Percentiles rank a stretch among this genome's conserved stretches.
Evolutionary conservation across 2,329 filamentous ascomycete genomes (phyloP).

Genomic region (Zalaria obscura): DNA sequence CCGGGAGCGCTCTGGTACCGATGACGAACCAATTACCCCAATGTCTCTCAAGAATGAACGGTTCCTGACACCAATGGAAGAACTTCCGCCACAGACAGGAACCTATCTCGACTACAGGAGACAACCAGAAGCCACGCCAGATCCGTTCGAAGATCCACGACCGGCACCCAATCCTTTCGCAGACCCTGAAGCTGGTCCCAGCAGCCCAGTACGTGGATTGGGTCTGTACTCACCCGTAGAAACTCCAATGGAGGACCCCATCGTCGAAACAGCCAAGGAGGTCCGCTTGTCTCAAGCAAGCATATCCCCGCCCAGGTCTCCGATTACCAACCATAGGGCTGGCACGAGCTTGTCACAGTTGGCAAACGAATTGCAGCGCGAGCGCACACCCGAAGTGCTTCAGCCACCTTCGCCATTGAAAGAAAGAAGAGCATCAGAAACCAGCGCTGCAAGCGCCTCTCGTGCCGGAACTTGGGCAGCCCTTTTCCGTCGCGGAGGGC

Average conservation of each 20-base stretch:
- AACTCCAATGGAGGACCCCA: slow-evolving; percentile 29
- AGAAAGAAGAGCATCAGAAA: slow-evolving; percentile 14
- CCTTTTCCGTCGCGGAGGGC: slow-evolving; percentile 54
- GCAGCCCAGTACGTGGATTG: slow-evolving; percentile 5
- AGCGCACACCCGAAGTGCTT: slow-evolving; percentile 7
- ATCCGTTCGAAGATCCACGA: slow-evolving; percentile 14
- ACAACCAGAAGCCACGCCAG: slow-evolving; percentile 7
- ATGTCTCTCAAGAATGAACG: slow-evolving; percentile 2
- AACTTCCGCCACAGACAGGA: slow-evolving; percentile 11
- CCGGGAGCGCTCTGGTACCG: slow-evolving; percentile 8
- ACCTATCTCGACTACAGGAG: slow-evolving; percentile 10
- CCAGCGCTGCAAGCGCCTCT: slow-evolving; percentile 25
- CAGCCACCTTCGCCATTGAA: slow-evolving; percentile 22
- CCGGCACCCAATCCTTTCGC: slow-evolving; percentile 6
- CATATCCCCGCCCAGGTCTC: slow-evolving; percentile 26
- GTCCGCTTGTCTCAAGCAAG: slow-evolving; percentile 30
- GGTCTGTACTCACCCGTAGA: slow-evolving; percentile 18
- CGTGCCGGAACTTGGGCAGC: slow-evolving; percentile 46
- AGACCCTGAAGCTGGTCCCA: slow-evolving; percentile 4
- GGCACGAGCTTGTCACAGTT: slow-evolving; percentile 40
- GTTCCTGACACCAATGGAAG: not conserved
- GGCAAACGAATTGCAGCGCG: slow-evolving; percentile 23
- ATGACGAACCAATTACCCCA: slow-evolving; percentile 1
- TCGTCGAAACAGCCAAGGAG: slow-evolving; percentile 34
- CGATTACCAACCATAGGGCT: slow-evolving; percentile 27